Evolutionary conservation across 805 yeast species (phyloP), one percentile per base, ranked within the genome.

Genomic region (Cephaloascus albidus): DNA sequence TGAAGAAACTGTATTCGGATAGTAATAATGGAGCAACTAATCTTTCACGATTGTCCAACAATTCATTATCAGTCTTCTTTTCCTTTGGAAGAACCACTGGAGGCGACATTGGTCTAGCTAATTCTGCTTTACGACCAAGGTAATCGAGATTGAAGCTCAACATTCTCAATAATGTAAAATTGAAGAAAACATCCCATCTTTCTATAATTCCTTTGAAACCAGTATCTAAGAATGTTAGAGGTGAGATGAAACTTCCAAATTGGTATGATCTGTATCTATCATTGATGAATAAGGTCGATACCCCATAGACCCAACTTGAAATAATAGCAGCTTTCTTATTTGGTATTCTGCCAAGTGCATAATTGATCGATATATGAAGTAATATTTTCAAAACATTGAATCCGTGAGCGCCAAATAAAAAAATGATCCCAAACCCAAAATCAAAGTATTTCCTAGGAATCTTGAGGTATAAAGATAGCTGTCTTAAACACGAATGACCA

Each of bases 131-230:
- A 37, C 65, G 65, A 48, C 72, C 74, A 23, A 81, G 50, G 50
- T 73, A 87, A 60, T 93, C 99, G 45, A 85, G 54, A 46, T 85
- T 84, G 58, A 72, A 93, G 43, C 96, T 85, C 36, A 93, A 61
- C 72, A 88, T 76, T 51, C 97, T 72, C 39, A 93, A 68, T 43
- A 90, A 63, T 1, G 95, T 82, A 60, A 94, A 88, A 60, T 93
- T 93, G 70, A 79, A 93, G 50, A 85, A 86, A 3, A 93, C 97
- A 54, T 93, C 97, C 99, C 99, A 93, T 50, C 97, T 72, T 15
- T 78, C 69, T 44, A 93, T 80, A 12, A 89, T 71, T 1, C 97
- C 97, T 36, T 72, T 71, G 48, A 74, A 81, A 1, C 73, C 71
- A 20, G 61, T 49, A 51, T 87, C 95, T 48, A 85, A 57, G 30